Evolutionary conservation across 2,329 filamentous ascomycete genomes (phyloP).

Genomic region (Epichloe aotearoae): DNA sequence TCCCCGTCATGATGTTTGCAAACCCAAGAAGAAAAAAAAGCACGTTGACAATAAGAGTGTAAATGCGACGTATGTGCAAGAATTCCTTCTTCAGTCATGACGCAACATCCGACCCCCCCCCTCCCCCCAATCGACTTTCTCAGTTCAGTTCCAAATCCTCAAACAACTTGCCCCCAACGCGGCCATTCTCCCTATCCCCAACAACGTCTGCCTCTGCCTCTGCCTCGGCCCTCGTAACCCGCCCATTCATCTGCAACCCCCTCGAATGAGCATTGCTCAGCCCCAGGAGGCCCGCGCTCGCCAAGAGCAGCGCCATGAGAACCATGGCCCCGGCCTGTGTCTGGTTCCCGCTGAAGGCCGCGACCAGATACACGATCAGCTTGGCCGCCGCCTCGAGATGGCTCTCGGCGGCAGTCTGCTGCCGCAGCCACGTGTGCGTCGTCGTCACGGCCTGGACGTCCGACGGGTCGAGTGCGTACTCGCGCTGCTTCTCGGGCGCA

Average conservation of each 20-base stretch:
- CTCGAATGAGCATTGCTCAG: constrained; percentile 38
- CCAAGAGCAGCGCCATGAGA: constrained; percentile 36
- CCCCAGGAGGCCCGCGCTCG: constrained; percentile 39
- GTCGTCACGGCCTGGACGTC: constrained; percentile 46
- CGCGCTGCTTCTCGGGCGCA: too few relatives aligned
- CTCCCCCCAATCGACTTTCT: background rate
- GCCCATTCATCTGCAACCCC: constrained; percentile 37
- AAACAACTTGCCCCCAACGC: background rate
- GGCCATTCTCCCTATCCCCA: constrained; percentile 2
- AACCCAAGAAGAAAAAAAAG: too few relatives aligned
- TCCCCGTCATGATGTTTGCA: background rate
- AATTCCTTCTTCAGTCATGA: background rate
- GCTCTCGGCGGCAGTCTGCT: constrained; percentile 35
- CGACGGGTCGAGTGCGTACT: too few relatives aligned
- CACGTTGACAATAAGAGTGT: background rate
- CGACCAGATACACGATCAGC: constrained; percentile 44
- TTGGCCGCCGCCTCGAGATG: constrained; percentile 40
- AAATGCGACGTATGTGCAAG: background rate
- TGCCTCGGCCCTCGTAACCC: constrained; percentile 20
- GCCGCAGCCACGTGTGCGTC: constrained; percentile 37
- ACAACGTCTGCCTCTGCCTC: background rate
- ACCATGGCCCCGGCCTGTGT: constrained; percentile 37
- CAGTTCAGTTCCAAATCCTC: background rate
- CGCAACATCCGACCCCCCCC: background rate
- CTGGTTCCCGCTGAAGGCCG: constrained; percentile 41